Evolutionary conservation across 2,329 filamentous ascomycete species (phyloP), one percentile per base, ranked within the genome.

Genomic region (Hypoxylon sp.): DNA sequence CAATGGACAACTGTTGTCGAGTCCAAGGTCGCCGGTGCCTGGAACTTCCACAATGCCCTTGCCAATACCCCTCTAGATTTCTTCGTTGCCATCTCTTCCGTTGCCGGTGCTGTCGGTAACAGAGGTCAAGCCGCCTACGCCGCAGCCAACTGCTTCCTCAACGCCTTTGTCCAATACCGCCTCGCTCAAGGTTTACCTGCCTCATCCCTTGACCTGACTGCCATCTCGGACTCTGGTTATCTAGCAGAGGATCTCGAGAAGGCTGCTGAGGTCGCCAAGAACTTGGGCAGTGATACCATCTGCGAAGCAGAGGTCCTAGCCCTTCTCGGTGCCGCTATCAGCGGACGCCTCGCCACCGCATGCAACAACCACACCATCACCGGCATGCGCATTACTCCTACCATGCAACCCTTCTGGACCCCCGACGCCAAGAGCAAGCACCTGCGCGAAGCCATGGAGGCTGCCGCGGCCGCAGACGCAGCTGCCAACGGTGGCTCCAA

Each of bases 281-380:
- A 85, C 33, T 77, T 86, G 0, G 81, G 81, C 5, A 83, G 85
- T 51, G 81, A 86, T 68, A 80, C 78, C 8, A 83, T 89, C 70
- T 83, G 81, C 70, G 83, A 85, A 72, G 81, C 82, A 5, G 86
- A 89, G 75, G 85, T 89, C 0, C 77, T 88, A 0, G 86, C 86
- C 0, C 80, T 89, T 0, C 78, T 89, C 0, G 83, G 81, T 1
- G 83, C 85, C 0, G 85, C 85, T 17, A 84, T 89, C 44, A 80
- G 76, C 5, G 85, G 85, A 1, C 78, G 80, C 29, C 72, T 86
- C 3, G 75, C 75, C 0, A 70, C 73, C 0, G 76, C 80, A 0
- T 87, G 84, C 75, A 81, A 83, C 62, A 81, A 78, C 46, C 86
- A 88, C 72, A 83, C 81, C 39, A 85, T 88, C 67, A 88, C 86